Evolutionary conservation across 495 filamentous ascomycete species (phyloP).

Genomic region (Cercophora scortea): DNA sequence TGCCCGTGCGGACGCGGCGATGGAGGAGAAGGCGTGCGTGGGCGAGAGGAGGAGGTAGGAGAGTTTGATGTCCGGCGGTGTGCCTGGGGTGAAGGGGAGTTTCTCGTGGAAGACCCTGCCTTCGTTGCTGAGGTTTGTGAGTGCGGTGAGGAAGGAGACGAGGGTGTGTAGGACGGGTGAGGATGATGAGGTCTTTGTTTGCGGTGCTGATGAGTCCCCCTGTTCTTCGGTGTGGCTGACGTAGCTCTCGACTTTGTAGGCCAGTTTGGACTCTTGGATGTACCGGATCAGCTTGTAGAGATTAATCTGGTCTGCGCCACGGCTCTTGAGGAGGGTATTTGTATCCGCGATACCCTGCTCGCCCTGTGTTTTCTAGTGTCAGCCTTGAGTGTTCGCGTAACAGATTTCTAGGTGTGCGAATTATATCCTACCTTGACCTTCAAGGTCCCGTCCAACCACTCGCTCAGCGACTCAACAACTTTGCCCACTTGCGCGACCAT

Average conservation of each 20-base stretch:
- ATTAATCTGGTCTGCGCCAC: constrained; percentile 93
- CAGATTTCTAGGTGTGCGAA: neutral
- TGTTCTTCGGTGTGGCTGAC: constrained; percentile 49
- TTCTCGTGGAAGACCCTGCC: constrained; percentile 77
- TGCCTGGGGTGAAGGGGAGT: constrained; percentile 6
- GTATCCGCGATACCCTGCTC: constrained; percentile 53
- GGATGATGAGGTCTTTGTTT: constrained; percentile 15
- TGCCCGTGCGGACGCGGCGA: constrained; percentile 78
- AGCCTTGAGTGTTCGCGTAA: too few relatives aligned
- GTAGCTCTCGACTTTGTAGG: constrained; percentile 91
- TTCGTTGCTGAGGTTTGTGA: constrained; percentile 85
- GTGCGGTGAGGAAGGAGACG: constrained; percentile 69
- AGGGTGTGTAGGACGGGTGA: constrained; percentile 77
- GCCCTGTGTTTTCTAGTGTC: constrained; percentile 15
- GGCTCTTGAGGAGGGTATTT: constrained; percentile 65
- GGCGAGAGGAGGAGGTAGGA: constrained; percentile 93
- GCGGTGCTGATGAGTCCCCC: constrained; percentile 21
- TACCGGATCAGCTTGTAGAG: constrained; percentile 81
- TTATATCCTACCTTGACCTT: constrained; percentile 26
- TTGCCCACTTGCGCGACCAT: constrained; percentile 84
- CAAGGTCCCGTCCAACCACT: constrained; percentile 50
- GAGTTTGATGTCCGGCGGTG: constrained; percentile 48
- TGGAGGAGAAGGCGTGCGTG: constrained; percentile 80
- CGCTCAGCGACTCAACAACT: constrained; percentile 66
- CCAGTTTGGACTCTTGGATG: constrained; percentile 85